These are phyloP conservation scores for Pseudogymnoascus verrucosus DNA, from an alignment of 2,329 filamentous ascomycete species.

Conservation along the genomic window DNA sequence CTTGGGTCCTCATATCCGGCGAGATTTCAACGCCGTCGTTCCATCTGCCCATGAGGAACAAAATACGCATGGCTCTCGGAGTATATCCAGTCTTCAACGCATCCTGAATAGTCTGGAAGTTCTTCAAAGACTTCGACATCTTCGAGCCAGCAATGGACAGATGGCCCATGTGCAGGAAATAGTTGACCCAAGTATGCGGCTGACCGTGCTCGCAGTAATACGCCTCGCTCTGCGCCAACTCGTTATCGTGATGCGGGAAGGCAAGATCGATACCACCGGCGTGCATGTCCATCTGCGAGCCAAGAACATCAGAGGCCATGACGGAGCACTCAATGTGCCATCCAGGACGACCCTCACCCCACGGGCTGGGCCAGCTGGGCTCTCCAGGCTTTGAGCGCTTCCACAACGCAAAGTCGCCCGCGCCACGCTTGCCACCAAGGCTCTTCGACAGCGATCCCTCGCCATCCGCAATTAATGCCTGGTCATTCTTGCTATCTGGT, in stretches of 20 bases:
- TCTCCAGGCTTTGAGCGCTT: constrained; percentile 89
- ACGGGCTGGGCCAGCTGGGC: constrained; percentile 80
- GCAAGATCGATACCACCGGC: constrained; percentile 86
- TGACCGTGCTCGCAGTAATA: constrained; percentile 46
- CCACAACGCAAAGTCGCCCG: constrained; percentile 87
- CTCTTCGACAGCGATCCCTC: constrained; percentile 70
- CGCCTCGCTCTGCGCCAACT: constrained; percentile 84
- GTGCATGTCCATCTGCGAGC: constrained; percentile 81
- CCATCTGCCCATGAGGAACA: constrained; percentile 84
- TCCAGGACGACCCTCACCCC: constrained; percentile 80
- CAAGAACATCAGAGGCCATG: constrained; percentile 87
- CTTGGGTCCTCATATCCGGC: constrained; percentile 67
- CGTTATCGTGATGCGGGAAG: constrained; percentile 91
- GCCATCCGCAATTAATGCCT: constrained; percentile 76
- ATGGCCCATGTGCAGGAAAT: constrained; percentile 94
- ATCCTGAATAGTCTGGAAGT: constrained; percentile 88
- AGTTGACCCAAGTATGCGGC: constrained; percentile 78
- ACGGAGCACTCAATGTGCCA: constrained; percentile 98
- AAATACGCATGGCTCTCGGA: constrained; percentile 69
- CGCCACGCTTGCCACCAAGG: constrained; percentile 59
- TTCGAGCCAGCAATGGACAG: constrained; percentile 82
- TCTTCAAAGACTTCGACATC: constrained; percentile 94
- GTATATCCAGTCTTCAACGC: constrained; percentile 66
- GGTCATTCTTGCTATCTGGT: constrained; percentile 78
- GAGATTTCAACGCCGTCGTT: constrained; percentile 88